Base-by-base conservation (phyloP, 1,139 yeast species). In the Wickerhamomyces sp. region DNA sequence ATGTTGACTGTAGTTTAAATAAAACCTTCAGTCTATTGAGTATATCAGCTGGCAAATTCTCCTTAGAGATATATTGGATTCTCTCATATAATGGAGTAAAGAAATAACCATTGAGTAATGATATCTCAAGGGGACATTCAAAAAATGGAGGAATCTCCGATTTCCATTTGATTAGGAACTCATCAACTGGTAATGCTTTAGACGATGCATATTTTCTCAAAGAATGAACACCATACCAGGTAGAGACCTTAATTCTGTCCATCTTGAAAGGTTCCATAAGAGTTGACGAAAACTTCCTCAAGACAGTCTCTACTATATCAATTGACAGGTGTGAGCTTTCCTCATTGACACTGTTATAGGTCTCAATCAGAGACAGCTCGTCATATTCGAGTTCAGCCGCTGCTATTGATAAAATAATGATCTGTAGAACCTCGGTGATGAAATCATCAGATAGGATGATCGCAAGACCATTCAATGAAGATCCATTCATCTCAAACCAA, bases 81-180 rank as follows among this genome's bases (percentile, higher is more conserved):
- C 62, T 61, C 14, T 68, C 72, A 0, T 67, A 64, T 2, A 63
- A 46, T 1, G 84, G 81, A 26, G 72, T 66, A 42, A 68, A 76
- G 57, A 67, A 85, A 57, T 73, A 57, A 0, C 95, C 95, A 37
- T 66, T 56, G 23, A 88, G 66, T 48, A 73, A 62, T 8, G 64
- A 56, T 13, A 84, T 51, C 49, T 81, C 83, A 15, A 84, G 68
- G 10, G 81, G 75, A 37, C 78, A 73, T 39, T 73, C 76, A 59
- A 78, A 78, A 56, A 78, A 80, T 4, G 82, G 77, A 1, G 95
- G 95, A 39, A 87, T 69, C 7, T 75, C 68, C 1, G 80, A 68
- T 55, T 80, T 79, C 88, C 95, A 84, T 45, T 69, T 71, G 45
- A 79, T 71, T 42, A 79, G 64, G 54, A 82, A 78, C 50, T 79